Conservation (phyloP, 306 rosid species). For the Lotus japonicus region DNA sequence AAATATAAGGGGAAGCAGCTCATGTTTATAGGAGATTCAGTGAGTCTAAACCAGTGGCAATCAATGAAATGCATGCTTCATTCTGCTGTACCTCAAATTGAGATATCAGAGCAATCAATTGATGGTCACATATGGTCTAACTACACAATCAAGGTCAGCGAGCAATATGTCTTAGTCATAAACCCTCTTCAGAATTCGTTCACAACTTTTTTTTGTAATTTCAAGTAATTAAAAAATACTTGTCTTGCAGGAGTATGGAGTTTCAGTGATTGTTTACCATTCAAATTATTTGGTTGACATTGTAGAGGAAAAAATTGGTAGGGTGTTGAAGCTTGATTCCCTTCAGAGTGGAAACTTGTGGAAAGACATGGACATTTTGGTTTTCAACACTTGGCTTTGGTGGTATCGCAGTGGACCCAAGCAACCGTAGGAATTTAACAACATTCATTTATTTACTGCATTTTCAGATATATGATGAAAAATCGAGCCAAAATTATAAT, state of each 20-base stretch:
- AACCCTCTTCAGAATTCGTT: background rate
- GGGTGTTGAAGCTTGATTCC: constrained; percentile 65
- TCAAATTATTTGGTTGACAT: constrained; percentile 52
- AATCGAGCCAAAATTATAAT: too few relatives aligned
- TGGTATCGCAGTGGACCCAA: constrained; percentile 53
- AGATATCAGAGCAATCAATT: background rate
- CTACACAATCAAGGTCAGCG: constrained; percentile 31
- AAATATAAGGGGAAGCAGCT: constrained; percentile 43
- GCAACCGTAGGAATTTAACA: constrained; percentile 44
- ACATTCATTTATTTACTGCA: too few relatives aligned
- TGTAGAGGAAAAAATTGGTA: constrained; percentile 42
- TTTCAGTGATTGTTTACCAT: constrained; percentile 34
- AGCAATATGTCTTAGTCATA: background rate
- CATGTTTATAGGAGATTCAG: constrained; percentile 68
- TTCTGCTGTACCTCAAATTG: constrained; percentile 32
- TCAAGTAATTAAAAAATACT: background rate
- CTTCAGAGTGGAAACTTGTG: constrained; percentile 43
- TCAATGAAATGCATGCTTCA: constrained; percentile 58
- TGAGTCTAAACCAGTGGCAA: constrained; percentile 53
- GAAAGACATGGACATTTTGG: constrained; percentile 57
- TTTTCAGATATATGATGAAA: too few relatives aligned
- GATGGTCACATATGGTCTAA: background rate
- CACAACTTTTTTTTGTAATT: background rate
- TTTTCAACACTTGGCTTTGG: constrained; percentile 86
- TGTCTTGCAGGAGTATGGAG: constrained; percentile 42